Evolutionary conservation across 2,329 filamentous ascomycete genomes (phyloP).

Genomic region (Aspergillus sclerotialis): DNA sequence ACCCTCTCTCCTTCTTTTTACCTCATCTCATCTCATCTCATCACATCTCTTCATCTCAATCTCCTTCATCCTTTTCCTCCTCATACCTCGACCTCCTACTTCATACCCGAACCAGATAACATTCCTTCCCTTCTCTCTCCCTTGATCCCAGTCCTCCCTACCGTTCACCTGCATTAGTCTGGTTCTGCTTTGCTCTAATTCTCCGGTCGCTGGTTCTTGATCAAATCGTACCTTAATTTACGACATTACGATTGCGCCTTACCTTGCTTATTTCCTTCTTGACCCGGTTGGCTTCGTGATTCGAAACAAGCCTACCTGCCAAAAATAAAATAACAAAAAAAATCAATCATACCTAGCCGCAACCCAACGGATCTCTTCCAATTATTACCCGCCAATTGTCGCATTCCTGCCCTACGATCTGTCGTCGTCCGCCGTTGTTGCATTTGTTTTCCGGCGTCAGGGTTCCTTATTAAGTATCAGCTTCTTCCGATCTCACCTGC

Average conservation of each 20-base stretch:
- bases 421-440: constrained; percentile 15
- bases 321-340: constrained; percentile 15
- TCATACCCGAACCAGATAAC: too few relatives aligned
- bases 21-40: neutral
- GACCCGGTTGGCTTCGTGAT: neutral
- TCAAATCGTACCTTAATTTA: constrained; percentile 9
- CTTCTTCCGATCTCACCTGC: neutral
- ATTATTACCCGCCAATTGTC: constrained; percentile 16
- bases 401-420: constrained; percentile 28
- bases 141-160: constrained; percentile 26
- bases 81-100: too few relatives aligned
- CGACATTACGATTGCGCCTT: neutral
- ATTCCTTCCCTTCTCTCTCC: constrained; percentile 19
- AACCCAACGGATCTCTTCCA: constrained; percentile 12
- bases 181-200: constrained; percentile 10
- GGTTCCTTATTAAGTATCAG: neutral
- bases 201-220: constrained; percentile 7
- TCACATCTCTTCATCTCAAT: constrained; percentile 5
- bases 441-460: too few relatives aligned
- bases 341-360: constrained; percentile 15
- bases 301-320: constrained; percentile 6
- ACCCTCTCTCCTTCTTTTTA: constrained; percentile 7
- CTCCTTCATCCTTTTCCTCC: neutral
- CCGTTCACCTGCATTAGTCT: constrained; percentile 23
- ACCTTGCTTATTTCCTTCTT: constrained; percentile 3